phyloP scores from a whole-genome alignment of 1,284 basidiomycete species.

The Retiboletus flavoniger region DNA sequence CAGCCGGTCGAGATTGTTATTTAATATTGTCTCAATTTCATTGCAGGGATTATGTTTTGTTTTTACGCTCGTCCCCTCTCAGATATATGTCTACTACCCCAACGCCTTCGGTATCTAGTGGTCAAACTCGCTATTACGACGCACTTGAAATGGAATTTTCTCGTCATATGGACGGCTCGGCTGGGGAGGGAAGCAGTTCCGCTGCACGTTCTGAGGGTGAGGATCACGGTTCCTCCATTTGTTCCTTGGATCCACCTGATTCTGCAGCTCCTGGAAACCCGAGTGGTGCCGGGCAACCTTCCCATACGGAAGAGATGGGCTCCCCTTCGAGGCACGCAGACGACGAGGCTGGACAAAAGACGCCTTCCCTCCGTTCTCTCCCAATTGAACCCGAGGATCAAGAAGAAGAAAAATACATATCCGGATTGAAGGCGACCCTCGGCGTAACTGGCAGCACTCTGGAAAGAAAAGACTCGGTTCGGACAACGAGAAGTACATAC shows the following conservation, averaged over 20 bases:
- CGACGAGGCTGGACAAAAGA: background rate
- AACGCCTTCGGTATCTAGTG: constrained; percentile 22
- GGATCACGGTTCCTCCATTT: background rate
- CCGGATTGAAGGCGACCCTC: background rate
- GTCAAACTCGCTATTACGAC: constrained; percentile 30
- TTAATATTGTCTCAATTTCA: constrained; percentile 13
- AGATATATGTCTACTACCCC: constrained; percentile 20
- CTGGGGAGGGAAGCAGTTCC: background rate
- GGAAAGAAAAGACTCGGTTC: constrained; percentile 23
- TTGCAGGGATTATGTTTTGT: background rate
- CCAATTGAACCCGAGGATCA: constrained; percentile 14
- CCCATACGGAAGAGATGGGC: background rate
- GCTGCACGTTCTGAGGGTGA: constrained; percentile 3
- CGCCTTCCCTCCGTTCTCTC: constrained; percentile 28
- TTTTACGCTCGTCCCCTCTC: background rate
- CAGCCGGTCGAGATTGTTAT: constrained; percentile 20
- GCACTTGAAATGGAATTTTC: constrained; percentile 21
- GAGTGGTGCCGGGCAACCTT: background rate
- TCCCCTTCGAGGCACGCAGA: background rate
- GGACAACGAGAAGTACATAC: constrained; percentile 25
- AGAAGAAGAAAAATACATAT: constrained; percentile 9
- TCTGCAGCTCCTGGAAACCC: constrained; percentile 3
- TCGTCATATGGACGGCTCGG: background rate
- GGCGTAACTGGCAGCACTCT: background rate
- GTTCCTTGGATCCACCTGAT: background rate